Conservation (phyloP, 1,284 basidiomycete genomes). For the Fomitopsis betulina region DNA sequence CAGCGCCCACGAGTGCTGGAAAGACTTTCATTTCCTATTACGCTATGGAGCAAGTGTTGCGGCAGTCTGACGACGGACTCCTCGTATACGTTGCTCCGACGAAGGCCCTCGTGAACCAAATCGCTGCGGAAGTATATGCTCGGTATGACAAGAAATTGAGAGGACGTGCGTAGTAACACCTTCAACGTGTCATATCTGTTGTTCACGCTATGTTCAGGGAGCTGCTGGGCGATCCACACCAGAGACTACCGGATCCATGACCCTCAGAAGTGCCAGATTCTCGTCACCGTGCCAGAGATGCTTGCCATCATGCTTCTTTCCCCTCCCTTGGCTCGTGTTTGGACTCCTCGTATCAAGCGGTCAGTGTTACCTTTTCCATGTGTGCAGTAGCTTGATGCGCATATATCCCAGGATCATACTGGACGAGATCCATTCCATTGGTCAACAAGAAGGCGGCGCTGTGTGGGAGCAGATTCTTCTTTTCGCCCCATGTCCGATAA, state of each 20-base stretch:
- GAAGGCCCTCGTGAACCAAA: constrained; percentile 65
- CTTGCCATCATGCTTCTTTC: constrained; percentile 65
- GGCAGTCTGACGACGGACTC: constrained; percentile 57
- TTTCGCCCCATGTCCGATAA: constrained; percentile 62
- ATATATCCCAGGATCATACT: constrained; percentile 53
- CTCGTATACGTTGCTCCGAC: constrained; percentile 74
- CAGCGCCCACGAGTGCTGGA: constrained; percentile 65
- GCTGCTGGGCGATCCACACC: constrained; percentile 66
- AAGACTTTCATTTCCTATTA: constrained; percentile 77
- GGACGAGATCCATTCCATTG: constrained; percentile 71
- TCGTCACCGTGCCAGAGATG: constrained; percentile 70
- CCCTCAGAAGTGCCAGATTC: constrained; percentile 62
- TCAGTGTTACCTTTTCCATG: constrained; percentile 20
- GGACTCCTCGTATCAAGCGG: constrained; percentile 62
- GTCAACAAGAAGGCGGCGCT: constrained; percentile 60
- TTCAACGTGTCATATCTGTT: neutral
- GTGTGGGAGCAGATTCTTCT: constrained; percentile 71
- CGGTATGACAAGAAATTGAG: constrained; percentile 58
- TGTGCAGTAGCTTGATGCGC: neutral
- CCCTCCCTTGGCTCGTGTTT: constrained; percentile 51
- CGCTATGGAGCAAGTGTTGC: constrained; percentile 65
- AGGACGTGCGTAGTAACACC: constrained; percentile 32
- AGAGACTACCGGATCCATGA: constrained; percentile 62
- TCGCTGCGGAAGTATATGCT: constrained; percentile 67
- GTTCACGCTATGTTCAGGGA: constrained; percentile 31